Conservation (phyloP, 2,329 filamentous ascomycete species). For the Clonostachys sp. region DNA sequence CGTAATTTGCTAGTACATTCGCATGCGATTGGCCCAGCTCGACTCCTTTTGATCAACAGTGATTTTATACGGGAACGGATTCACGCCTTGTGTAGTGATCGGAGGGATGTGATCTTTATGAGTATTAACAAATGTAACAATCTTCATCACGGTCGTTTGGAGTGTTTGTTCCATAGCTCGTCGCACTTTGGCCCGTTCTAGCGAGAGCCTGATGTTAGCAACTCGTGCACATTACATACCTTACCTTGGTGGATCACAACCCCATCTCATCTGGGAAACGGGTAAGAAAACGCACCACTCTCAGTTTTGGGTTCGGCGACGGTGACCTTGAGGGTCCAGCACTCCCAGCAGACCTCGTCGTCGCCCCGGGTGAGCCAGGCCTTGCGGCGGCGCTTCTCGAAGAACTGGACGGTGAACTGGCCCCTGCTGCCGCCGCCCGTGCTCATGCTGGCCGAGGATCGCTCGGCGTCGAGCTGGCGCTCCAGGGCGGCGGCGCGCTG, state of each 20-base stretch:
- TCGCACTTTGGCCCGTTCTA: slow-evolving; percentile 84
- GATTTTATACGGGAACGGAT: slow-evolving; percentile 95
- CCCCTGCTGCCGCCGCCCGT: slow-evolving; percentile 56
- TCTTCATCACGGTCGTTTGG: slow-evolving; percentile 82
- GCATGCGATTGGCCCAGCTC: slow-evolving; percentile 75
- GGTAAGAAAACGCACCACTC: slow-evolving; percentile 55
- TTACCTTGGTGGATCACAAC: no score
- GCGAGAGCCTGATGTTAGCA: background rate
- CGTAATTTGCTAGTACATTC: slow-evolving; percentile 53
- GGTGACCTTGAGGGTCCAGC: slow-evolving; percentile 92
- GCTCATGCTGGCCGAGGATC: slow-evolving; percentile 22
- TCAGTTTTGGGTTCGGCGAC: slow-evolving; percentile 86
- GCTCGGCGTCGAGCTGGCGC: slow-evolving; percentile 65
- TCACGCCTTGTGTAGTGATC: slow-evolving; percentile 88
- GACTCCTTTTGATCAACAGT: slow-evolving; percentile 76
- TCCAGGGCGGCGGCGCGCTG: slow-evolving; percentile 76
- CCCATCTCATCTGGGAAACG: background rate
- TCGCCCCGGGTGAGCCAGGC: slow-evolving; percentile 74
- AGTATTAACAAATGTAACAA: slow-evolving; percentile 78
- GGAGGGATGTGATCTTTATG: slow-evolving; percentile 96
- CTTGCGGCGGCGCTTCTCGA: slow-evolving; percentile 85
- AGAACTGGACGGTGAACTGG: slow-evolving; percentile 85
- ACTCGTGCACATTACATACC: no score
- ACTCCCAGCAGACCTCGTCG: slow-evolving; percentile 96
- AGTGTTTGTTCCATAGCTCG: slow-evolving; percentile 88